Evolutionary conservation across 441 rosid genomes (phyloP), one percentile per base, ranked within the genome.

Genomic region (Erodium moschatum): DNA sequence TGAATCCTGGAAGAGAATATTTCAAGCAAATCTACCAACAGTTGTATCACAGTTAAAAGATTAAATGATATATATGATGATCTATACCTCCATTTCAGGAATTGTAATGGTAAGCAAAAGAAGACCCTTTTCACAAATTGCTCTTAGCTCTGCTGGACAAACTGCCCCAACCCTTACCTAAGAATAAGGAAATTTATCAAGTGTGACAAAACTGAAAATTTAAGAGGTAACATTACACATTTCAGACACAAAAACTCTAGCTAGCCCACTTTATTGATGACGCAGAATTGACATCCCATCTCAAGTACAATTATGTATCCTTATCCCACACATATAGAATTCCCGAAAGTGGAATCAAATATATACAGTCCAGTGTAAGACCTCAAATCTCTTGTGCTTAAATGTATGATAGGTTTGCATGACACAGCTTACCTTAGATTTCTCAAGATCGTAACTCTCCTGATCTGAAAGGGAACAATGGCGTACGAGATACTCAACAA

Each of bases 61-160:
- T 48, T 48, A 12, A 58, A 69, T 38, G 61, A 64, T 27, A 65
- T 60, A 67, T 3, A 33, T 42, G 56, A 44, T 35, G 54, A 66
- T 35, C 9, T 52, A 67, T 77, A 94, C 99, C 99, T 91, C 92
- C 97, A 91, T 94, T 83, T 91, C 97, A 29, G 97, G 99, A 72
- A 94, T 85, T 65, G 97, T 94, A 73, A 86, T 84, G 33, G 99
- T 91, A 78, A 89, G 81, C 82, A 91, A 85, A 81, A 91, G 88
- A 83, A 94, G 99, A 78, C 92, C 92, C 77, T 94, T 88, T 74
- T 92, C 97, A 81, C 97, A 94, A 38, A 91, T 84, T 70, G 86
- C 87, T 77, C 91, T 82, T 70, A 94, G 83, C 77, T 89, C 82
- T 65, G 81, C 67, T 62, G 87, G 91, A 77, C 83, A 78, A 83